phyloP scores from a whole-genome alignment of 192 early-diverging fungal genomes.

The Umbelopsis ramanniana region DNA sequence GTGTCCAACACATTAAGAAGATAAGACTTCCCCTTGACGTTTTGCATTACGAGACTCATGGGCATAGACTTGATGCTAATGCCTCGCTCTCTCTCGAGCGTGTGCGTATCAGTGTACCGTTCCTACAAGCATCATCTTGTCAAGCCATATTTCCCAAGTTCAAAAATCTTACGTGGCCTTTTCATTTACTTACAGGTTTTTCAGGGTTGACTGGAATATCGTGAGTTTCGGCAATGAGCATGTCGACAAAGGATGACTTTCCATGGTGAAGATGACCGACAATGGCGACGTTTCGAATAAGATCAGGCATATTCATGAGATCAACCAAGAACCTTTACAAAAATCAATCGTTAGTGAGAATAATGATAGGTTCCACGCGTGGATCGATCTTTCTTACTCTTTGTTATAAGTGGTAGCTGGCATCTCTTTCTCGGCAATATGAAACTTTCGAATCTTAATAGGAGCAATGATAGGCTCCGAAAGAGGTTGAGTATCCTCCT shows the following conservation, averaged over 20 bases:
- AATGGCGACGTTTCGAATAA: conserved; percentile 88
- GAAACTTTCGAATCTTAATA: conserved; percentile 83
- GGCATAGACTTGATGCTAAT: conserved; percentile 94
- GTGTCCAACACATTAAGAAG: conserved; percentile 92
- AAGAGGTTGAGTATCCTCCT: conserved; percentile 96
- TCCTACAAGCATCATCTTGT: conserved; percentile 42
- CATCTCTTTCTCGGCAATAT: conserved; percentile 81
- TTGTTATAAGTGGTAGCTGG: conserved; percentile 87
- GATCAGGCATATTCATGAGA: conserved; percentile 76
- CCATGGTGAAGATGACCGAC: conserved; percentile 98
- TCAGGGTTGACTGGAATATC: conserved; percentile 51
- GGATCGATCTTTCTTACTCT: conserved; percentile 59
- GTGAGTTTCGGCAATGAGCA: conserved; percentile 91
- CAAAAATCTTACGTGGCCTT: background rate
- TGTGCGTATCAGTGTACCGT: conserved; percentile 93
- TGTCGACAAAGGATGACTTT: conserved; percentile 93
- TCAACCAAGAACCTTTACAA: conserved; percentile 74
- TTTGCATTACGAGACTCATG: conserved; percentile 87
- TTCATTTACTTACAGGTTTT: conserved; percentile 51
- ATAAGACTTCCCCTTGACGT: conserved; percentile 87
- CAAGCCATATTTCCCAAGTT: background rate
- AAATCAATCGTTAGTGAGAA: background rate
- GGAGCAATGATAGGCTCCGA: conserved; percentile 95
- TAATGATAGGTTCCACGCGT: background rate
- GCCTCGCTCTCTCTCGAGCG: conserved; percentile 87